A percentile compares a stretch with the other conserved stretches of the same genome.
phyloP scores from a whole-genome alignment of 2,329 filamentous ascomycete genomes.

The Plectosphaerella sp. region DNA sequence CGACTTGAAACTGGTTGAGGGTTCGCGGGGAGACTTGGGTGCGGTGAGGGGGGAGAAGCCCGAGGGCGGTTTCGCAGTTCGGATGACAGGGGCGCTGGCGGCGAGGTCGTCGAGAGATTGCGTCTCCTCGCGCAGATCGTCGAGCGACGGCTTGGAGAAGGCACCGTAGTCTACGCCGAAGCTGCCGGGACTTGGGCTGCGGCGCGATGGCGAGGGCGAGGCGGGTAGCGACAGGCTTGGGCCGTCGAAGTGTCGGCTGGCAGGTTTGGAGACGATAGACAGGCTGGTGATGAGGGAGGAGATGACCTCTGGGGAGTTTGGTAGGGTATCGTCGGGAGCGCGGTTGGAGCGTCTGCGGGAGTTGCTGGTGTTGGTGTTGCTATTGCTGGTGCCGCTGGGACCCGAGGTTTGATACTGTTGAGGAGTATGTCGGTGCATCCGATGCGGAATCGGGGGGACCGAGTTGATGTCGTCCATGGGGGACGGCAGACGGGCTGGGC shows the following conservation, averaged over 20 bases:
- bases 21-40: conserved; percentile 49
- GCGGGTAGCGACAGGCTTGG: conserved; percentile 33
- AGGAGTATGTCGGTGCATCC: conserved; percentile 10
- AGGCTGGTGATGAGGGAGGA: conserved; percentile 66
- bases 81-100: conserved; percentile 66
- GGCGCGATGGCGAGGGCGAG: conserved; percentile 34
- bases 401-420: not conserved
- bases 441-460: conserved; percentile 13
- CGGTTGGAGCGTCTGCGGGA: conserved; percentile 12
- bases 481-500: not conserved
- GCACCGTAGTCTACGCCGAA: conserved; percentile 73
- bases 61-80: conserved; percentile 76
- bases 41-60: conserved; percentile 70
- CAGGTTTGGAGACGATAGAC: conserved; percentile 63
- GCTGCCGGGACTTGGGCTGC: conserved; percentile 35
- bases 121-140: conserved; percentile 42
- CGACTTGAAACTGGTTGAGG: conserved; percentile 48
- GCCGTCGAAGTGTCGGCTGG: conserved; percentile 66
- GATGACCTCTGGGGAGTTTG: conserved; percentile 65
- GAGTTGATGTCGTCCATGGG: conserved; percentile 10
- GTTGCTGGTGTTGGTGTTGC: not conserved
- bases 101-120: conserved; percentile 55
- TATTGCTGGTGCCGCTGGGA: not conserved
- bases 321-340: conserved; percentile 24
- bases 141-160: conserved; percentile 48